A percentile compares a stretch with the other conserved stretches of the same genome.
Evolutionary conservation across 202 grass and related monocot species (phyloP).

Genomic region (Cymbopogon flexuosus): DNA sequence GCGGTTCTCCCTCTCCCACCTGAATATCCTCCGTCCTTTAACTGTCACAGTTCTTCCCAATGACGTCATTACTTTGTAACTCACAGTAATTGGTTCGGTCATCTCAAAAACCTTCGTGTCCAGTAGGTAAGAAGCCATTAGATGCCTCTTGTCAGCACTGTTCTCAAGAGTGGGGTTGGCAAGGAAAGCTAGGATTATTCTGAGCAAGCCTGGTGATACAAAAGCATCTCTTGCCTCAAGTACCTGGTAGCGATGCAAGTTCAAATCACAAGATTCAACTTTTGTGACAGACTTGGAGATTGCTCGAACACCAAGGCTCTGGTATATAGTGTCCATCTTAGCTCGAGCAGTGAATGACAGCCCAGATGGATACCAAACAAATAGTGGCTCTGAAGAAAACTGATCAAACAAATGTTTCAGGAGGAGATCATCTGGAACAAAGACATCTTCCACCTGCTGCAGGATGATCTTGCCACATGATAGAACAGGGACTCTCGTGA

Average conservation of each 20-base stretch:
- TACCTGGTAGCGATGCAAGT: neutral
- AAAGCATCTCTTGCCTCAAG: neutral
- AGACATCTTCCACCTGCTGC: slow-evolving; percentile 31
- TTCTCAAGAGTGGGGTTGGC: slow-evolving; percentile 22
- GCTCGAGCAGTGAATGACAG: slow-evolving; percentile 4
- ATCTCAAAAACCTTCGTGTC: slow-evolving; percentile 19
- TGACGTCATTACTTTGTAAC: slow-evolving; percentile 26
- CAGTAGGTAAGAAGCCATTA: slow-evolving; percentile 22
- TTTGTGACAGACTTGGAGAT: slow-evolving; percentile 43
- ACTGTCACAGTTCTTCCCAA: slow-evolving; percentile 21
- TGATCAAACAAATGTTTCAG: slow-evolving; percentile 35
- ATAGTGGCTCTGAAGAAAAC: slow-evolving; percentile 22
- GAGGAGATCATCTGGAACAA: slow-evolving; percentile 40
- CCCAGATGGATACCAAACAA: slow-evolving; percentile 41
- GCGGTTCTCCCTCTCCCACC: slow-evolving; percentile 36
- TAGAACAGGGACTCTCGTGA: slow-evolving; percentile 37
- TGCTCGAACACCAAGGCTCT: slow-evolving; percentile 32
- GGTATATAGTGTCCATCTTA: slow-evolving; percentile 42
- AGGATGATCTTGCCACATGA: slow-evolving; percentile 25
- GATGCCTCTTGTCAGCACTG: slow-evolving; percentile 13
- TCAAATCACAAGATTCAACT: neutral
- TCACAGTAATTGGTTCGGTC: slow-evolving; percentile 28
- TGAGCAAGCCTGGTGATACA: slow-evolving; percentile 33
- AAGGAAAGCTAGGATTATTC: slow-evolving; percentile 45
- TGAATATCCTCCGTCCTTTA: slow-evolving; percentile 21